Evolutionary conservation across 495 filamentous ascomycete species (phyloP).

Genomic region (Aspergillus cristatus): DNA sequence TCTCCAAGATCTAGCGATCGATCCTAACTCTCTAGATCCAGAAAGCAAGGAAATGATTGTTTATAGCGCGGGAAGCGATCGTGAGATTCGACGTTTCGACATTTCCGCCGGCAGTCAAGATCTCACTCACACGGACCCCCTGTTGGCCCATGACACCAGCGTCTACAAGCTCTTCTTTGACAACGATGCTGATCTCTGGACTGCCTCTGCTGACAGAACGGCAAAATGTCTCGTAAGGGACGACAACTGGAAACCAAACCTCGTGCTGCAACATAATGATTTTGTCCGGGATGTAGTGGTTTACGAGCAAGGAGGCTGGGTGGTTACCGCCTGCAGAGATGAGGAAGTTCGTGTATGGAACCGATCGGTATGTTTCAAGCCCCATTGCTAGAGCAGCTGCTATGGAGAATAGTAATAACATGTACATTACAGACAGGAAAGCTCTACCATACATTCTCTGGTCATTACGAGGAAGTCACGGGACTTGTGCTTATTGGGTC

Average conservation of each 20-base stretch:
- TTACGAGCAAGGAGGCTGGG: conserved; percentile 62
- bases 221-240: conserved; percentile 62
- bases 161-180: conserved; percentile 75
- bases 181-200: conserved; percentile 73
- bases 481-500: conserved; percentile 56
- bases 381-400: conserved; percentile 2
- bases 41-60: conserved; percentile 41
- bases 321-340: conserved; percentile 84
- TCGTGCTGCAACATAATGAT: conserved; percentile 69
- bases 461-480: conserved; percentile 90
- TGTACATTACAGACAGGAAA: conserved; percentile 46
- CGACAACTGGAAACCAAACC: conserved; percentile 58
- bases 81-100: conserved; percentile 62
- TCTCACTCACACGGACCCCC: conserved; percentile 40
- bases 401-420: conserved; percentile 7
- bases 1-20: conserved; percentile 64
- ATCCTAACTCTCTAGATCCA: conserved; percentile 42
- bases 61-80: conserved; percentile 74
- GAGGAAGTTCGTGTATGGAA: conserved; percentile 93
- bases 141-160: conserved; percentile 81
- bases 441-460: conserved; percentile 65
- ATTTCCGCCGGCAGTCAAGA: conserved; percentile 36
- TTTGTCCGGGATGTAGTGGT: conserved; percentile 78
- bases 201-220: conserved; percentile 78
- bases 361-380: conserved; percentile 35